Evolutionary conservation across 2,329 filamentous ascomycete genomes (phyloP).

Genomic region (Aspergillus latus): DNA sequence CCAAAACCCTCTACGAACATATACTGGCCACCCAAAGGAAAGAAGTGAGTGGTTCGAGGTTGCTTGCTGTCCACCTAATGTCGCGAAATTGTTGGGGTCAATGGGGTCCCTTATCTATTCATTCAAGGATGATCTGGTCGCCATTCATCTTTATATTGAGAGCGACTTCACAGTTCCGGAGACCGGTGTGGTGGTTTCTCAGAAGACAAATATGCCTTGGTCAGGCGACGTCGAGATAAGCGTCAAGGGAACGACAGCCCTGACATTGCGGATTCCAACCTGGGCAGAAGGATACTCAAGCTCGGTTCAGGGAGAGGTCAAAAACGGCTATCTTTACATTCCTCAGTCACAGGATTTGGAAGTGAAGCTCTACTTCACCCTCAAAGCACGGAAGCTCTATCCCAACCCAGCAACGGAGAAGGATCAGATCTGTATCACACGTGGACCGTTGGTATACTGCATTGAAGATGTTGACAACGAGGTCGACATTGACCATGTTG

Average conservation of each 20-base stretch:
- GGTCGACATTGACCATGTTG: conserved; percentile 11
- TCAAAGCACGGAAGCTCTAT: conserved; percentile 3
- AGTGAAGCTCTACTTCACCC: not conserved
- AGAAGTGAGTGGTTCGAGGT: conserved; percentile 60
- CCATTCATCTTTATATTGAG: conserved; percentile 9
- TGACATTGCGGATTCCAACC: conserved; percentile 52
- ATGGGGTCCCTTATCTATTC: conserved; percentile 20
- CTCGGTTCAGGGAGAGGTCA: conserved; percentile 24
- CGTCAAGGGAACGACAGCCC: conserved; percentile 34
- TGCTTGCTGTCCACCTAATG: conserved; percentile 62
- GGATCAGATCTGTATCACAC: conserved; percentile 49
- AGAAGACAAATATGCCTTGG: conserved; percentile 60
- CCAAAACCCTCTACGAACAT: conserved; percentile 60
- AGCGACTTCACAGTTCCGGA: conserved; percentile 34
- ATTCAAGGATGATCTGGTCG: conserved; percentile 1
- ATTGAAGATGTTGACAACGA: conserved; percentile 59
- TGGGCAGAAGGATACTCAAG: conserved; percentile 40
- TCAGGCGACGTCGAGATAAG: conserved; percentile 52
- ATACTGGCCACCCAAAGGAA: conserved; percentile 49
- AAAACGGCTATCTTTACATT: conserved; percentile 54
- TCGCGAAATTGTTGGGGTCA: conserved; percentile 55
- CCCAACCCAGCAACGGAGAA: conserved; percentile 30
- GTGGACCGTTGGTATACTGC: conserved; percentile 62
- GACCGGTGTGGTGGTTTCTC: conserved; percentile 44
- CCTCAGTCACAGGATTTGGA: conserved; percentile 28